These are phyloP conservation scores for Alectoria sarmentosa DNA, from an alignment of 495 filamentous ascomycete species.

Conservation along the genomic window DNA sequence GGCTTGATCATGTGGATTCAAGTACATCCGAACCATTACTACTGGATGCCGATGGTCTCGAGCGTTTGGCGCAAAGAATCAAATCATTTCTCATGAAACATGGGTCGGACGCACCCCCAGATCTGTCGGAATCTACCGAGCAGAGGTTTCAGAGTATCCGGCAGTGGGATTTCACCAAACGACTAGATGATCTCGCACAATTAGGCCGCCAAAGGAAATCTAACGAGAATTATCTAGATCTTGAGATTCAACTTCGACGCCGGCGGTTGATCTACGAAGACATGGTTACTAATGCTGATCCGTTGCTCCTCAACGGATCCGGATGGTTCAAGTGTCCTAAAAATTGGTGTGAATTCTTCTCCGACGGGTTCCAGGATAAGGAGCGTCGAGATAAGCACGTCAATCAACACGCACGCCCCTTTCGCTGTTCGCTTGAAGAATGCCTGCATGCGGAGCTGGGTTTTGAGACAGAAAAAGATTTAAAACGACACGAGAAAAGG, in stretches of 20 bases:
- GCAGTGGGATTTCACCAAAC: background rate
- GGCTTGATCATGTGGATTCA: constrained; percentile 5
- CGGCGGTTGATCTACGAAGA: background rate
- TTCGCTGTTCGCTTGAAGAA: background rate
- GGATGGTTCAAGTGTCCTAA: background rate
- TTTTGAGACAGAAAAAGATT: background rate
- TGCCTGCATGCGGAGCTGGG: background rate
- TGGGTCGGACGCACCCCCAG: background rate
- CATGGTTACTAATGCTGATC: background rate
- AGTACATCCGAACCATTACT: background rate
- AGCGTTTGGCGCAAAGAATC: background rate
- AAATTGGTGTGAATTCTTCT: background rate
- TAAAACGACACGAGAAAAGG: background rate
- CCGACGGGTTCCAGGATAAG: background rate
- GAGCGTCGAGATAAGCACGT: background rate
- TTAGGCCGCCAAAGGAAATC: background rate
- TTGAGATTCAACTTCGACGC: background rate
- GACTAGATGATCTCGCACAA: background rate
- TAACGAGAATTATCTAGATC: background rate
- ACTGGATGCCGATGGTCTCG: background rate
- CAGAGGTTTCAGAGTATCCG: background rate
- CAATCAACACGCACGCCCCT: background rate
- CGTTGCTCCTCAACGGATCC: background rate
- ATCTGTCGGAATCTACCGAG: background rate
- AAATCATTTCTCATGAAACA: background rate